Conservation (phyloP, 441 rosid genomes). For the Jatropha multifida region DNA sequence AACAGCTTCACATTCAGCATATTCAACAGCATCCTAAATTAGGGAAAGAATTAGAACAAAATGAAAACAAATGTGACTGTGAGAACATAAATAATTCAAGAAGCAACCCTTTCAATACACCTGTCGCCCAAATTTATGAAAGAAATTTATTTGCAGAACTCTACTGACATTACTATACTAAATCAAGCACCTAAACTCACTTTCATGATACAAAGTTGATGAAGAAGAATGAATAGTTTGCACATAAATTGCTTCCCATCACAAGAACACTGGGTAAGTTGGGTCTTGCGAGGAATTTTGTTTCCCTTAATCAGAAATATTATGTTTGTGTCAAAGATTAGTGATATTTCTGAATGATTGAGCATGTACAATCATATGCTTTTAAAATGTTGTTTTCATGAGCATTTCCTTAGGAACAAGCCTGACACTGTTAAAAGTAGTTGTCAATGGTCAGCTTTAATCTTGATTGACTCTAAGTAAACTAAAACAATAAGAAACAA, state of each 20-base stretch:
- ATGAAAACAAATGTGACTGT: not conserved
- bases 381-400: not conserved
- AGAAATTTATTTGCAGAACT: conserved; percentile 4
- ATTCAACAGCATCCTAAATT: conserved; percentile 73
- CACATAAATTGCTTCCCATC: not conserved
- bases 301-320: not conserved
- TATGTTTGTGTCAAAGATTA: not conserved
- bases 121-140: not conserved
- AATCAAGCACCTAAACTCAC: not conserved
- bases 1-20: conserved; percentile 86
- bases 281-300: not conserved
- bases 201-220: not conserved
- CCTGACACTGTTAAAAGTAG: not conserved
- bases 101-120: not conserved
- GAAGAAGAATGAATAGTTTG: not conserved
- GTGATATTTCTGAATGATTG: not conserved
- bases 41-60: conserved; percentile 17
- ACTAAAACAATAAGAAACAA: not conserved
- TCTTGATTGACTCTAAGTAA: not conserved
- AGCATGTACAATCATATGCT: not conserved
- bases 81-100: not conserved
- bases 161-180: not conserved
- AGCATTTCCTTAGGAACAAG: not conserved
- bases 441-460: not conserved
- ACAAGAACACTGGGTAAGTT: not conserved